These are phyloP conservation scores for Hysterangium stoloniferum DNA, from an alignment of 768 basidiomycete genomes.

Conservation along the genomic window DNA sequence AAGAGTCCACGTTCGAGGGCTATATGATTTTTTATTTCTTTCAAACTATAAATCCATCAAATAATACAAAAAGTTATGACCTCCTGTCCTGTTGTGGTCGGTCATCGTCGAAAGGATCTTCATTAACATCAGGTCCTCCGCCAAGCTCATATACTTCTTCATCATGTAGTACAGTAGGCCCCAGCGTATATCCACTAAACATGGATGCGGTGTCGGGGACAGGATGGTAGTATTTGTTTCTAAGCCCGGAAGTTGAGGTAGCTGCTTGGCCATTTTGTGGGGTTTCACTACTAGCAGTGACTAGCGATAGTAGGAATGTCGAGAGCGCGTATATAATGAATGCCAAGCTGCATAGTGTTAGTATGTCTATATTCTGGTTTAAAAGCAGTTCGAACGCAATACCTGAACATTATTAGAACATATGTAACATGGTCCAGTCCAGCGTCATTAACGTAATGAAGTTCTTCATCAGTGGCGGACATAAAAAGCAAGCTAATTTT, in stretches of 20 bases:
- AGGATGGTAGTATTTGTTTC: slow-evolving; percentile 7
- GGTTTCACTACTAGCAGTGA: slow-evolving; percentile 34
- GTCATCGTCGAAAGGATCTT: slow-evolving; percentile 6
- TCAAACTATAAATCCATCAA: neutral
- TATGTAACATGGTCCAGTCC: slow-evolving; percentile 93
- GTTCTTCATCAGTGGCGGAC: slow-evolving; percentile 90
- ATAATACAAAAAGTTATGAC: neutral
- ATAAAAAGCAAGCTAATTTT: slow-evolving; percentile 70
- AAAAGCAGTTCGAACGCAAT: slow-evolving; percentile 12
- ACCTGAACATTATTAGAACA: slow-evolving; percentile 78
- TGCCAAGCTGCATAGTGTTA: slow-evolving; percentile 41
- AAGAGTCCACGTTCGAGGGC: no score
- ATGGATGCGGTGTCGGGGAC: slow-evolving; percentile 4
- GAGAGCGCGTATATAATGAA: slow-evolving; percentile 75
- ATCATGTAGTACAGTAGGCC: slow-evolving; percentile 4
- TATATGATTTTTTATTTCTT: neutral
- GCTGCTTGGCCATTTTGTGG: neutral
- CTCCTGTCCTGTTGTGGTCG: neutral
- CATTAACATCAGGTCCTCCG: slow-evolving; percentile 2
- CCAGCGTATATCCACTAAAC: slow-evolving; percentile 8
- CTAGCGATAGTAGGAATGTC: slow-evolving; percentile 59
- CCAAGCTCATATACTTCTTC: slow-evolving; percentile 10
- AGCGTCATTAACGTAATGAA: slow-evolving; percentile 55
- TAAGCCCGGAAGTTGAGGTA: neutral
- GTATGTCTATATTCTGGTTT: neutral